These are phyloP conservation scores for Mortierella sp. DNA, from an alignment of 371 early-diverging fungal genomes.

Conservation along the genomic window DNA sequence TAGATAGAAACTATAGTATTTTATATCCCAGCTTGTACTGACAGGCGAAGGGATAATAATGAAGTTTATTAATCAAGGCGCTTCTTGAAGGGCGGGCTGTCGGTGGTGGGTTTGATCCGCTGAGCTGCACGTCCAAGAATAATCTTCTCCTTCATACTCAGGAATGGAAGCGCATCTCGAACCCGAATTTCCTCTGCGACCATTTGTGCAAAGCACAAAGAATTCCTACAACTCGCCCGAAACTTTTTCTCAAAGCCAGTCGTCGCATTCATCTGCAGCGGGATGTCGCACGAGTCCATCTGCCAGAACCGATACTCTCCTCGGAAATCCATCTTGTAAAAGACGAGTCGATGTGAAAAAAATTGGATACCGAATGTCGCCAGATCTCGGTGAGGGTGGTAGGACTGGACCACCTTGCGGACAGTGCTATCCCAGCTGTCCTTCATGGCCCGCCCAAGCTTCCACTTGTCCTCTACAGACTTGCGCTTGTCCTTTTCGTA, in stretches of 20 bases:
- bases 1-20: no score
- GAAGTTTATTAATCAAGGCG: not conserved
- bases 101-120: not conserved
- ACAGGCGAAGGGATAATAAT: no score
- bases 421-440: constrained; percentile 29
- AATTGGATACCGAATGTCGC: constrained; percentile 18
- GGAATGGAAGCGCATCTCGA: not conserved
- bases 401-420: constrained; percentile 11
- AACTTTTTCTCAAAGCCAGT: not conserved
- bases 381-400: constrained; percentile 11
- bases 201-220: not conserved
- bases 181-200: not conserved
- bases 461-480: constrained; percentile 22
- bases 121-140: constrained; percentile 6
- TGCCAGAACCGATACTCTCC: constrained; percentile 27
- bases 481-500: constrained; percentile 25
- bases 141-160: constrained; percentile 2
- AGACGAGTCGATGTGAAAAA: not conserved
- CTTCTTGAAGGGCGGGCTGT: not conserved
- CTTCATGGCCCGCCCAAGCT: constrained; percentile 23
- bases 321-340: constrained; percentile 23
- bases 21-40: no score
- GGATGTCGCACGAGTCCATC: constrained; percentile 15
- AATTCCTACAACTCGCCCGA: not conserved
- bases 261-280: not conserved